Evolutionary conservation across 805 yeast species (phyloP), one percentile per base, ranked within the genome.

Genomic region (Saccharomyces kudriavzevii): DNA sequence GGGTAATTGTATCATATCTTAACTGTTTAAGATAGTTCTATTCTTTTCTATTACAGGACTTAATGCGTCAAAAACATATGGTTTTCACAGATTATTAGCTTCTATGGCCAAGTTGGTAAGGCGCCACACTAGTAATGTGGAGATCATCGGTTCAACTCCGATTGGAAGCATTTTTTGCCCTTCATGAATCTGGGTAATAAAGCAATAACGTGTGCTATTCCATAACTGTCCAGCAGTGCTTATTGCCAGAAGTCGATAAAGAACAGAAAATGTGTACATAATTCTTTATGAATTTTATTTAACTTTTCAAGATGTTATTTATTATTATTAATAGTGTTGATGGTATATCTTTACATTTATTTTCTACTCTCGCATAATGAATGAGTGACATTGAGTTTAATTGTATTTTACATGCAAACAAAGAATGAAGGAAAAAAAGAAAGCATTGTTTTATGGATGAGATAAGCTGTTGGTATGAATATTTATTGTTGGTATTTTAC

Each of bases 51-150:
- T n/a, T n/a, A n/a, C n/a, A n/a, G n/a, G n/a, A n/a, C n/a, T n/a
- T n/a, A n/a, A n/a, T n/a, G n/a, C n/a, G n/a, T n/a, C n/a, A n/a
- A n/a, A n/a, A n/a, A n/a, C n/a, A n/a, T n/a, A n/a, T 13, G 3
- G 3, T 30, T 30, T 30, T 14, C 35, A 2, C 22, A 31, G 17
- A 10, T n/a, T n/a, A 17, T 6, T 1, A 54, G 79, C 80, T 77
- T 76, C 73, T 77, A 77, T 77, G 81, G 81, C 81, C 81, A 77
- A 77, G 80, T 75, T 81, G 88, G 88, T 83, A 82, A 84, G 86
- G 89, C 88, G 88, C 82, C 83, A 84, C 88, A 83, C 88, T 83
- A 82, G 88, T 84, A 83, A 84, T 84, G 88, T 83, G 82, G 83
- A 82, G 87, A 84, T 83, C 88, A 82, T 83, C 85, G 80, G 85